A percentile compares a stretch with the other conserved stretches of the same genome.
Evolutionary conservation across 148 eudicot species (phyloP).

Genomic region (Fagopyrum homotropicum): DNA sequence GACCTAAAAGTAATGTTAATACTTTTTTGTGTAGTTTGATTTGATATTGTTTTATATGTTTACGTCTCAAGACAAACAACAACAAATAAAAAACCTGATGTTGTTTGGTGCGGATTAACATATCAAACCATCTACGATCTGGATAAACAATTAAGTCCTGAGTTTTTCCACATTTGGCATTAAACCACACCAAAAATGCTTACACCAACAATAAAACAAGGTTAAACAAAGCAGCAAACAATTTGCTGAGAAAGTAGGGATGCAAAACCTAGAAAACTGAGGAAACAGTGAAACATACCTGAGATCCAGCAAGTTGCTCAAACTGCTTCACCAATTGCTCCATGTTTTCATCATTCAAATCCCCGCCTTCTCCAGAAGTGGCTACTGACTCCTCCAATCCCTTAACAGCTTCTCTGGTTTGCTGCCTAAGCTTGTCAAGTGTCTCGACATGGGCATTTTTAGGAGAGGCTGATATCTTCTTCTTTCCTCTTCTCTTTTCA

Average conservation of each 20-base stretch:
- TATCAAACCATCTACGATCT: neutral
- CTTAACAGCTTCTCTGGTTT: conserved; percentile 83
- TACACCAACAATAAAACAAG: neutral
- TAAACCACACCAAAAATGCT: neutral
- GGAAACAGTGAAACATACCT: conserved; percentile 31
- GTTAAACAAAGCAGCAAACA: neutral
- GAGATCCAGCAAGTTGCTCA: conserved; percentile 79
- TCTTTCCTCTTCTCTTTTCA: conserved; percentile 78
- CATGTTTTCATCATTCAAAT: conserved; percentile 47
- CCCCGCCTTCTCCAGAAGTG: conserved; percentile 33
- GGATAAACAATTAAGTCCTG: neutral
- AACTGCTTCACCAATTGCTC: conserved; percentile 96
- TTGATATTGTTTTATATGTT: neutral
- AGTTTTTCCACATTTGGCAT: neutral
- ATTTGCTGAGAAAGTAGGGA: neutral
- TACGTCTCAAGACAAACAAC: neutral
- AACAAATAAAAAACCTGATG: neutral
- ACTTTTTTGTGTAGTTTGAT: neutral
- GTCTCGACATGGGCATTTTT: conserved; percentile 80
- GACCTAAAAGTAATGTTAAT: neutral
- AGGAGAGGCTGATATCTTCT: conserved; percentile 36
- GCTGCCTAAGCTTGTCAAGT: conserved; percentile 84
- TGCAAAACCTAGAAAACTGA: neutral
- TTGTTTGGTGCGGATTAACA: neutral
- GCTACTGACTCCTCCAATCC: conserved; percentile 62